Evolutionary conservation across 345 rosid species (phyloP).

Genomic region (Lepidium africanum): DNA sequence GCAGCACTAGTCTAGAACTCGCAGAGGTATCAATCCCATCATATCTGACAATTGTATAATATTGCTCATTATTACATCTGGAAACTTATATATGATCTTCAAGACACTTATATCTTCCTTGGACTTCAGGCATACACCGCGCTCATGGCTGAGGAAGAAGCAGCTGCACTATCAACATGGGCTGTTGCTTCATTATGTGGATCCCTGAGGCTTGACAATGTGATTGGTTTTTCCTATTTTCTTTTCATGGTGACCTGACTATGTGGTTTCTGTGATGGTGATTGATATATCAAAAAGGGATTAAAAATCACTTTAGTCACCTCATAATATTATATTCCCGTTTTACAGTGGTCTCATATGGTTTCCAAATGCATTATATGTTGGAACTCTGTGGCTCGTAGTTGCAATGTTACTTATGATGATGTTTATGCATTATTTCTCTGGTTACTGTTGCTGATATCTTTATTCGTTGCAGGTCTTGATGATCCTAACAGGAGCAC

Average conservation of each 20-base stretch:
- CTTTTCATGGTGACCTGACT: not conserved
- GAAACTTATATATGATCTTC: not conserved
- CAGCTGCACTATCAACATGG: slow-evolving; percentile 78
- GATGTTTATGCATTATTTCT: not conserved
- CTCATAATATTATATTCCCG: not conserved
- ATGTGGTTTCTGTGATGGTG: not conserved
- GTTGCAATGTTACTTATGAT: not conserved
- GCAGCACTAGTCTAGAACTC: slow-evolving; percentile 61
- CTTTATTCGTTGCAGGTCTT: slow-evolving; percentile 47
- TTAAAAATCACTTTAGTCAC: not conserved
- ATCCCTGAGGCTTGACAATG: slow-evolving; percentile 82
- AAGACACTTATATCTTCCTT: slow-evolving; percentile 7
- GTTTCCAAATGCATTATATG: not conserved
- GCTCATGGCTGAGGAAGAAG: slow-evolving; percentile 84
- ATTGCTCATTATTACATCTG: not conserved
- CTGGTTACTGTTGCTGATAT: not conserved
- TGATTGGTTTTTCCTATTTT: slow-evolving; percentile 20
- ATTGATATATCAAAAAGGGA: not conserved
- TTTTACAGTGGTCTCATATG: not conserved
- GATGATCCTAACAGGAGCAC: slow-evolving; percentile 70
- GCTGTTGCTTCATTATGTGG: slow-evolving; percentile 89
- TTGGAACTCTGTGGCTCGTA: not conserved
- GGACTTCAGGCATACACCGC: slow-evolving; percentile 59
- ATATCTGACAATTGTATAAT: not conserved
- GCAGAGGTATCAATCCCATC: slow-evolving; percentile 52